Conservation (phyloP, 352 stramenopile genomes). For the Hyphochytrium catenoides region DNA sequence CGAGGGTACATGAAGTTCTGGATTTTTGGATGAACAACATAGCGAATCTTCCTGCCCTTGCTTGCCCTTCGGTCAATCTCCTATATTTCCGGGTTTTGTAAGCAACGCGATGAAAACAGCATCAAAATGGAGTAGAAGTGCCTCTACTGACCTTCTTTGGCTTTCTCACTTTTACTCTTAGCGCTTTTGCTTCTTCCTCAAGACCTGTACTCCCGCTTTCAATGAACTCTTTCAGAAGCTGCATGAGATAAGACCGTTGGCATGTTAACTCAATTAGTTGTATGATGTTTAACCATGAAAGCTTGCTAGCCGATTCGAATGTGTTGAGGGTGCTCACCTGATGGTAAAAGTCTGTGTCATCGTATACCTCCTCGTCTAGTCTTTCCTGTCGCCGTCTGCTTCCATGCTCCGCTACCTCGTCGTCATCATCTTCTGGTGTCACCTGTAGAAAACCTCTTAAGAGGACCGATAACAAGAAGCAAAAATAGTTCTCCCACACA, state of each 20-base stretch:
- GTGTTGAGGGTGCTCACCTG: no score
- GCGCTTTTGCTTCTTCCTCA: slow-evolving; percentile 20
- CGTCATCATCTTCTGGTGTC: slow-evolving; percentile 12
- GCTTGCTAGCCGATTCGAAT: no score
- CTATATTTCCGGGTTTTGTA: slow-evolving; percentile 53
- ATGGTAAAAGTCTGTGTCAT: slow-evolving; percentile 65
- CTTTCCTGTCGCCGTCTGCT: slow-evolving; percentile 15
- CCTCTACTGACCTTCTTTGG: no score
- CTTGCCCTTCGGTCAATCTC: slow-evolving; percentile 60
- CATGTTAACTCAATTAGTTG: no score
- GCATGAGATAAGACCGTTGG: no score
- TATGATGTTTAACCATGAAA: no score
- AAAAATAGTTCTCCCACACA: no score
- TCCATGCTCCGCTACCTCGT: neutral
- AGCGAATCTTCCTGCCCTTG: slow-evolving; percentile 50
- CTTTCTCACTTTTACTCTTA: no score
- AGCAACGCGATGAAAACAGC: slow-evolving; percentile 21
- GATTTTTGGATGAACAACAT: slow-evolving; percentile 56
- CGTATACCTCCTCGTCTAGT: slow-evolving; percentile 56
- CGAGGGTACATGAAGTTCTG: slow-evolving; percentile 72
- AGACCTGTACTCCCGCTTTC: slow-evolving; percentile 19
- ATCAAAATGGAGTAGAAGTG: no score
- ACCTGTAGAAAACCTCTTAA: no score
- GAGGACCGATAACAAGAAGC: no score
- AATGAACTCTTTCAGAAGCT: slow-evolving; percentile 65